phyloP scores from a whole-genome alignment of 768 basidiomycete species.

The Kwoniella sp. region DNA sequence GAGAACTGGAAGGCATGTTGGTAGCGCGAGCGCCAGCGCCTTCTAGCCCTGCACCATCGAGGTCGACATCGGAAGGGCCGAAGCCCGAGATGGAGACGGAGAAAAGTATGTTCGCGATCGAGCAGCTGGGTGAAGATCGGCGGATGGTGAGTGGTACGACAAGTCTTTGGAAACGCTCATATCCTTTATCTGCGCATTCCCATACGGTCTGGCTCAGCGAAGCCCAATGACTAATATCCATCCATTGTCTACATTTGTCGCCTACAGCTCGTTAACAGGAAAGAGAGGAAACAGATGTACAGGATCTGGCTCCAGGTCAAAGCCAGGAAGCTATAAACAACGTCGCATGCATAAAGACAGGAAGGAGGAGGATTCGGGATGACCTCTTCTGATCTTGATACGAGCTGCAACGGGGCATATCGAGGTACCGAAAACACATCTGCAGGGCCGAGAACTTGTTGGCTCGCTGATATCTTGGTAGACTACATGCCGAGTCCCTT shows the following conservation, averaged over 20 bases:
- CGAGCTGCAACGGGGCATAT: too few relatives aligned
- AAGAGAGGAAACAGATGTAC: slow-evolving; percentile 95
- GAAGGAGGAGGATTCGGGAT: background rate
- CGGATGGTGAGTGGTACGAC: slow-evolving; percentile 63
- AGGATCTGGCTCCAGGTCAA: slow-evolving; percentile 60
- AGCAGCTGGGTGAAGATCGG: slow-evolving; percentile 85
- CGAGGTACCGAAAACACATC: too few relatives aligned
- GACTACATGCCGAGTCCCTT: too few relatives aligned
- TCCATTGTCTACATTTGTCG: background rate
- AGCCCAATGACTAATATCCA: background rate
- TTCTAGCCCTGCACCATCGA: background rate
- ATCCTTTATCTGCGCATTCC: background rate
- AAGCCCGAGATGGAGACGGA: slow-evolving; percentile 49
- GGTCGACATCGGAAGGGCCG: background rate
- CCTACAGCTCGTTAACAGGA: slow-evolving; percentile 76
- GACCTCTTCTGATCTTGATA: background rate
- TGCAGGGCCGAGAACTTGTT: too few relatives aligned
- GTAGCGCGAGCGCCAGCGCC: background rate
- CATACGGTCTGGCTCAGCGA: too few relatives aligned
- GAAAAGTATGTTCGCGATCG: slow-evolving; percentile 73
- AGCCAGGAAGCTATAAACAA: slow-evolving; percentile 47
- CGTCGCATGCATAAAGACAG: too few relatives aligned
- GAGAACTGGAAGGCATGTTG: slow-evolving; percentile 37
- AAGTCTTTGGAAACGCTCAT: background rate
- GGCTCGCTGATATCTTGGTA: too few relatives aligned